Conservation (phyloP, 305 asterid genomes). For the Fraxinus albicans region DNA sequence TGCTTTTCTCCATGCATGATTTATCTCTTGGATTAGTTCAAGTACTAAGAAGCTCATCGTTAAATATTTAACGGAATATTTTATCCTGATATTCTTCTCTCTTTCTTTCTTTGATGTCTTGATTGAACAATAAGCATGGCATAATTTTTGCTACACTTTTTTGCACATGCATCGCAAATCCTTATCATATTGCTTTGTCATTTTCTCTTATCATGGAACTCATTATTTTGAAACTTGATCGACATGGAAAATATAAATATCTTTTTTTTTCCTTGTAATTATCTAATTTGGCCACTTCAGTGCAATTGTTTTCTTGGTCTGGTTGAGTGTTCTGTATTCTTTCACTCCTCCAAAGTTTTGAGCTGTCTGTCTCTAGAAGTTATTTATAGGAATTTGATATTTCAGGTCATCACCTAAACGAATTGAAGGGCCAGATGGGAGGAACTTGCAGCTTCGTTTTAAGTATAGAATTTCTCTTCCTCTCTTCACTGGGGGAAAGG, state of each 20-base stretch:
- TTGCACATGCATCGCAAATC: background rate
- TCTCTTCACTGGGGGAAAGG: slow-evolving; percentile 64
- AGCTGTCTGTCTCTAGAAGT: background rate
- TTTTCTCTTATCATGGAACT: background rate
- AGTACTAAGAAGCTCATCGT: background rate
- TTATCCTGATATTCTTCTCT: background rate
- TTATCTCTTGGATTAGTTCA: background rate
- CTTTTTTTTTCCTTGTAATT: background rate
- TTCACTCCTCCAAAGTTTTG: background rate
- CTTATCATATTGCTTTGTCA: background rate
- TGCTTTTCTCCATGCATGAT: background rate
- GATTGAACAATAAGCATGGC: background rate
- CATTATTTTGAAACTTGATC: background rate
- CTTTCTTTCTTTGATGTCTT: background rate
- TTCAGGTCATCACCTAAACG: slow-evolving; percentile 36
- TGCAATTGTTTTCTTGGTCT: background rate
- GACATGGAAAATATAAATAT: background rate
- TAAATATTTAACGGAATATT: background rate
- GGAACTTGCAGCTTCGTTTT: slow-evolving; percentile 29
- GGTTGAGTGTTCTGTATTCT: background rate
- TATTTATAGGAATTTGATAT: background rate
- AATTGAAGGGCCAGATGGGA: slow-evolving; percentile 31
- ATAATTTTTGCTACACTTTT: background rate
- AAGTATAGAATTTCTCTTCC: slow-evolving; percentile 34
- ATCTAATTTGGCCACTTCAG: background rate